phyloP scores from a whole-genome alignment of 1,284 basidiomycete species.

The Paramarasmius palmivorus region DNA sequence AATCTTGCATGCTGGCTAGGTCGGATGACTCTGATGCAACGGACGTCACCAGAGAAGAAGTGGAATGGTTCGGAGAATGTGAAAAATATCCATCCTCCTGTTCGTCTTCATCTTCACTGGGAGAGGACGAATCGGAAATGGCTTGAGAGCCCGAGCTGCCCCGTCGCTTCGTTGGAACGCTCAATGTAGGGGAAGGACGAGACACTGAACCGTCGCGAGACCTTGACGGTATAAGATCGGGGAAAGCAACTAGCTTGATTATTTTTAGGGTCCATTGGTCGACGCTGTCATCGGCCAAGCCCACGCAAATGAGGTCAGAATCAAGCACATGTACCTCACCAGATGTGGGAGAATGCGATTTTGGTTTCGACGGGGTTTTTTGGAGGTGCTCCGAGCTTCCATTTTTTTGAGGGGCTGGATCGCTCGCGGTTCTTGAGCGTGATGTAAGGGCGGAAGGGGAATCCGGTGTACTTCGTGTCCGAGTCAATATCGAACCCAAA shows the following conservation, averaged over 20 bases:
- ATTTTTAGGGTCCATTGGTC: conserved; percentile 75
- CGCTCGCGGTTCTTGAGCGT: neutral
- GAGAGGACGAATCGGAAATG: conserved; percentile 21
- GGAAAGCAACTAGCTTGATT: conserved; percentile 71
- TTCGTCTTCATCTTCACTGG: conserved; percentile 28
- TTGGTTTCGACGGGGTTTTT: conserved; percentile 19
- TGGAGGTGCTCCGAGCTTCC: conserved; percentile 15
- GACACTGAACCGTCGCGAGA: neutral
- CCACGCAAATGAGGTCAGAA: conserved; percentile 58
- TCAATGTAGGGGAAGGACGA: neutral
- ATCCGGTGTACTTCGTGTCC: conserved; percentile 40
- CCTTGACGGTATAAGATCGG: conserved; percentile 55
- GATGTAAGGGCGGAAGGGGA: conserved; percentile 27
- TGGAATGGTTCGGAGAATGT: conserved; percentile 45
- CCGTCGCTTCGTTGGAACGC: neutral
- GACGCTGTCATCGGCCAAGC: conserved; percentile 58
- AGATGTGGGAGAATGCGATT: conserved; percentile 48
- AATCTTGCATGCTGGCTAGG: conserved; percentile 12
- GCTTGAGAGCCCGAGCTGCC: conserved; percentile 2
- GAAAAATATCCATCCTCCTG: conserved; percentile 60
- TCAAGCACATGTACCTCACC: conserved; percentile 50
- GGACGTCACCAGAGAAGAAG: conserved; percentile 32
- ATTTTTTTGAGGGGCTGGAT: neutral
- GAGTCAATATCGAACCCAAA: conserved; percentile 25
- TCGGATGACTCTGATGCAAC: conserved; percentile 36